Conservation (phyloP, 257 asterid species). For the Lantana camara region DNA sequence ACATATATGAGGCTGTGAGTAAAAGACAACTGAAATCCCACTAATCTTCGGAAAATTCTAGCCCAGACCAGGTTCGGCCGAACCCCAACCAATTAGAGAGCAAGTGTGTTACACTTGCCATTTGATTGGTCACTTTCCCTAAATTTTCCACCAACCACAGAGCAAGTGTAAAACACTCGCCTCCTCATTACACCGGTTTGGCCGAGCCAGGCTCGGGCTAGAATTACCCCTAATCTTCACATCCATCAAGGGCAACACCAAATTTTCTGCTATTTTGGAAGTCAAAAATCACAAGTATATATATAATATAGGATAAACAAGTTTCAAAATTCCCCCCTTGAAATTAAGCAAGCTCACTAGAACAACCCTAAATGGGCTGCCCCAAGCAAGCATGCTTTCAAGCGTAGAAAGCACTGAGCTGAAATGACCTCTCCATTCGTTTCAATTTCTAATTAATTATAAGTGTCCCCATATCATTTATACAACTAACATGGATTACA, state of each 20-base stretch:
- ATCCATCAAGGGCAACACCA: neutral
- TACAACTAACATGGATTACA: slow-evolving; percentile 3
- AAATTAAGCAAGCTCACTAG: neutral
- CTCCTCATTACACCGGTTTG: too few species aligned
- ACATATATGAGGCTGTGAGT: too few species aligned
- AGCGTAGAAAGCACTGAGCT: slow-evolving; percentile 67
- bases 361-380: slow-evolving; percentile 31
- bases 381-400: slow-evolving; percentile 61
- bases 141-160: too few species aligned
- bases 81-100: too few species aligned
- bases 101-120: too few species aligned
- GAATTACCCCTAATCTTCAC: too few species aligned
- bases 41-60: too few species aligned
- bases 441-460: neutral
- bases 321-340: neutral
- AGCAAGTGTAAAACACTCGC: too few species aligned
- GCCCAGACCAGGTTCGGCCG: too few species aligned
- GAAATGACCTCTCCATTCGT: slow-evolving; percentile 41
- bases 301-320: neutral
- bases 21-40: neutral
- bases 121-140: too few species aligned
- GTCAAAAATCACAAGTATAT: neutral
- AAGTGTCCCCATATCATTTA: slow-evolving; percentile 32
- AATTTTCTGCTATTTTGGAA: slow-evolving; percentile 2
- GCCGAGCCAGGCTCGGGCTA: too few species aligned